Percentiles rank a stretch among this genome's conserved stretches.
Evolutionary conservation across 176 grass and related monocot genomes (phyloP).

Genomic region (bread wheat (Triticum aestivum)): DNA sequence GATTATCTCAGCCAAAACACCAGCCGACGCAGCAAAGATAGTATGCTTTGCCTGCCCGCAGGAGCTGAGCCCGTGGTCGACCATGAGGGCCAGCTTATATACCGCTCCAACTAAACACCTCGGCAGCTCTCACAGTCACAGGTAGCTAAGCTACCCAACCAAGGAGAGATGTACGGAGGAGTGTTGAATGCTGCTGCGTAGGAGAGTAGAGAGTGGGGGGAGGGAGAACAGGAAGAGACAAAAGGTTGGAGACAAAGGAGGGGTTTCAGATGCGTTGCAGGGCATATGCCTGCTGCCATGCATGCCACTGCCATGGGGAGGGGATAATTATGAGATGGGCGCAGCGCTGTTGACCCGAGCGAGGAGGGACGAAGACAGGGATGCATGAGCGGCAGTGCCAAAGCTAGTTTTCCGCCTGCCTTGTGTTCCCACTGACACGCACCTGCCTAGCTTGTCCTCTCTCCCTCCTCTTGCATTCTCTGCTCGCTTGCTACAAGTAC

Average conservation of each 20-base stretch:
- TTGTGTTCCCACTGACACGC: conserved; percentile 46
- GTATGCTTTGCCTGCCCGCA: too few species aligned
- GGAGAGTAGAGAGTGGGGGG: background rate
- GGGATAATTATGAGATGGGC: conserved; percentile 35
- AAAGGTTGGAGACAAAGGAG: conserved; percentile 68
- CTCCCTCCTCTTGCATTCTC: background rate
- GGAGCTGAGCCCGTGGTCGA: background rate
- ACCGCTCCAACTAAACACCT: conserved; percentile 17
- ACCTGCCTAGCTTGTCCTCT: conserved; percentile 36
- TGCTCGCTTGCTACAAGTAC: background rate
- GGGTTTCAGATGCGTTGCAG: conserved; percentile 46
- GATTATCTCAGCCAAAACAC: background rate
- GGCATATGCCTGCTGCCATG: conserved; percentile 34
- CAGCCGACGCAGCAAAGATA: background rate
- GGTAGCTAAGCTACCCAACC: background rate
- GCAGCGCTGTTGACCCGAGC: conserved; percentile 39
- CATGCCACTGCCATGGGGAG: conserved; percentile 20
- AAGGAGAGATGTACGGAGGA: background rate
- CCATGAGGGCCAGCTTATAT: background rate
- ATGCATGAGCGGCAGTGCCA: conserved; percentile 22
- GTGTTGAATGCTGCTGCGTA: conserved; percentile 28
- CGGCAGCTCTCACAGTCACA: too few species aligned
- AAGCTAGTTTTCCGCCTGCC: conserved; percentile 42
- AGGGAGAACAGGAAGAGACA: conserved; percentile 47
- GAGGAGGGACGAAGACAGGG: conserved; percentile 22